Conservation (phyloP, 805 yeast genomes). For the Candida nonsorbophila region DNA sequence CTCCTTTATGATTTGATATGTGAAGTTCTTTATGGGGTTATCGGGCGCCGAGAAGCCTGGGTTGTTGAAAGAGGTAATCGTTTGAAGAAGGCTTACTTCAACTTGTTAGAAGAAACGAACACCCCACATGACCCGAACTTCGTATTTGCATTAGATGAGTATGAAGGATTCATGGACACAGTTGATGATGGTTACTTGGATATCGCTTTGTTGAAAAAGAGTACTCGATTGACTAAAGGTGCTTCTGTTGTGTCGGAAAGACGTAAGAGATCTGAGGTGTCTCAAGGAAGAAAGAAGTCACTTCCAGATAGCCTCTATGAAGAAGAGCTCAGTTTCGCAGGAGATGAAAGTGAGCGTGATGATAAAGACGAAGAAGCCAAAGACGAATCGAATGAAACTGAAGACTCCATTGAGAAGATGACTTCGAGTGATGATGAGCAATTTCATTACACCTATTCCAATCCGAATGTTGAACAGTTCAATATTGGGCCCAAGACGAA, state of each 20-base stretch:
- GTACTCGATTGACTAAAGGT: too few species aligned
- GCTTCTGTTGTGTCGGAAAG: too few species aligned
- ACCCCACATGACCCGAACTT: constrained; percentile 18
- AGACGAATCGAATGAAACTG: not conserved
- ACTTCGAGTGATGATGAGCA: constrained; percentile 25
- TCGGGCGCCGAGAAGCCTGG: constrained; percentile 61
- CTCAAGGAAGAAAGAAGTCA: too few species aligned
- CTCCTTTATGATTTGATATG: constrained; percentile 62
- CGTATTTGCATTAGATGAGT: constrained; percentile 41
- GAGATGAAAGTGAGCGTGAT: too few species aligned
- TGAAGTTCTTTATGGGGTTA: constrained; percentile 64
- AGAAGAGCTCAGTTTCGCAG: too few species aligned
- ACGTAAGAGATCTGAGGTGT: too few species aligned
- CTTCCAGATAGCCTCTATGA: too few species aligned
- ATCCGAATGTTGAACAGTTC: constrained; percentile 19
- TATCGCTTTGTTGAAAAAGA: constrained; percentile 45
- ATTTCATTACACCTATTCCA: constrained; percentile 21
- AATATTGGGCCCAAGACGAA: constrained; percentile 26
- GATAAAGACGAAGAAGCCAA: too few species aligned
- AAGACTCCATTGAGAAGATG: constrained; percentile 14
- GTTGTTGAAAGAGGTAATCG: constrained; percentile 36
- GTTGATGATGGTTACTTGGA: constrained; percentile 66
- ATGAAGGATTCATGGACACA: constrained; percentile 51
- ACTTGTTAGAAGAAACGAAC: constrained; percentile 17
- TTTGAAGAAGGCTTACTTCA: constrained; percentile 23